phyloP scores from a whole-genome alignment of 2,329 filamentous ascomycete genomes.

The Hymenoscyphus occultus region DNA sequence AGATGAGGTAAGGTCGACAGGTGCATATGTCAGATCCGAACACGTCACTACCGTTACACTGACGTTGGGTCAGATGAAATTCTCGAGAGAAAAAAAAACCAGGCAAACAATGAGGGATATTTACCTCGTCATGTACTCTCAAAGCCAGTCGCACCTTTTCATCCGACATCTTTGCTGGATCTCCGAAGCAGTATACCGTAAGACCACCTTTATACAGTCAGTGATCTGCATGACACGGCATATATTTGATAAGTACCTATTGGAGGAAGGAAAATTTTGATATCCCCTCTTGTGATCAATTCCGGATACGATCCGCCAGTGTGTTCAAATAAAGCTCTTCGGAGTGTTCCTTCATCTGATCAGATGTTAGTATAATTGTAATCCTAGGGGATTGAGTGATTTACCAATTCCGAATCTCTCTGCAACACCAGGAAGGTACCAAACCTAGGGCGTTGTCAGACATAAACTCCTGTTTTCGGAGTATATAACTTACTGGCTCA shows the following conservation, averaged over 20 bases:
- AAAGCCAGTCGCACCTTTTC: slow-evolving; percentile 76
- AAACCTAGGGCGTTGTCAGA: slow-evolving; percentile 64
- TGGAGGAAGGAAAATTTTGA: slow-evolving; percentile 92
- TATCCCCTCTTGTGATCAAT: slow-evolving; percentile 88
- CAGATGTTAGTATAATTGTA: slow-evolving; percentile 60
- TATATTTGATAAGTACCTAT: slow-evolving; percentile 83
- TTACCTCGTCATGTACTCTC: slow-evolving; percentile 68
- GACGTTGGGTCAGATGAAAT: slow-evolving; percentile 25
- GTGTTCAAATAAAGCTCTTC: slow-evolving; percentile 87
- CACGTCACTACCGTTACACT: slow-evolving; percentile 95
- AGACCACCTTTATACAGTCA: slow-evolving; percentile 52
- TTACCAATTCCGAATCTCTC: slow-evolving; percentile 78
- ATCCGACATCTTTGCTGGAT: slow-evolving; percentile 90
- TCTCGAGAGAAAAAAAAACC: slow-evolving; percentile 1
- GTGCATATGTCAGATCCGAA: slow-evolving; percentile 98
- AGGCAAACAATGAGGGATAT: slow-evolving; percentile 14
- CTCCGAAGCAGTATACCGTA: slow-evolving; percentile 96
- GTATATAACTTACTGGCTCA: slow-evolving; percentile 70
- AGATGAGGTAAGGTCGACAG: slow-evolving; percentile 91
- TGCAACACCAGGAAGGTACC: slow-evolving; percentile 84
- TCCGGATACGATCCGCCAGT: slow-evolving; percentile 96
- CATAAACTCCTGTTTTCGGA: background rate
- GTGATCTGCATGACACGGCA: slow-evolving; percentile 53
- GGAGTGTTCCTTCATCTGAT: slow-evolving; percentile 83
- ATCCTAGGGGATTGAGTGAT: slow-evolving; percentile 14